Percentiles rank a stretch among this genome's conserved stretches.
phyloP scores from a whole-genome alignment of 345 rosid genomes.

The Acer saccharum region DNA sequence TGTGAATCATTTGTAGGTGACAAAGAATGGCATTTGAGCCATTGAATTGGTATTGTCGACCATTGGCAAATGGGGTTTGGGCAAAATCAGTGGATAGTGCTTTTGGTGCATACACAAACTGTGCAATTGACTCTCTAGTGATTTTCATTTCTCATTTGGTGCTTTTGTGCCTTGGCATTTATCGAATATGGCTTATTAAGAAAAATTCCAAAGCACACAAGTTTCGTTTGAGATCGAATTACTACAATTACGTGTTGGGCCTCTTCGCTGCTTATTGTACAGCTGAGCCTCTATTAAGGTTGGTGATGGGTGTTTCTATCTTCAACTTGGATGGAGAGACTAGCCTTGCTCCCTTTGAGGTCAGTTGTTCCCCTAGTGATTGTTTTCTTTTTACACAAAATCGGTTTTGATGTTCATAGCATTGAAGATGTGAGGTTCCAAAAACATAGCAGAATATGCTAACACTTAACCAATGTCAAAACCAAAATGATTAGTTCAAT shows the following conservation, averaged over 20 bases:
- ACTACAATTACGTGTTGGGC: constrained; percentile 58
- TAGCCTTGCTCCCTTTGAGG: constrained; percentile 83
- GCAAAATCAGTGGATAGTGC: constrained; percentile 53
- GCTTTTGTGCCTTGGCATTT: constrained; percentile 62
- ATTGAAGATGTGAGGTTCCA: not conserved
- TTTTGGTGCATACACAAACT: constrained; percentile 77
- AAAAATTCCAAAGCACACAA: constrained; percentile 53
- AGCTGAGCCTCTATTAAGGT: constrained; percentile 71
- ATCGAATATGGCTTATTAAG: constrained; percentile 69
- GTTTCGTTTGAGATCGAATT: constrained; percentile 63
- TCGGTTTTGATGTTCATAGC: constrained; percentile 3
- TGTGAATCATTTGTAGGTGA: not conserved
- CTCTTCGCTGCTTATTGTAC: constrained; percentile 63
- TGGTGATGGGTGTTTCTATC: constrained; percentile 64
- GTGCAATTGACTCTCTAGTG: constrained; percentile 68
- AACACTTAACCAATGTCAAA: not conserved
- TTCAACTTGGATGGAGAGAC: constrained; percentile 59
- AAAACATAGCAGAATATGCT: constrained; percentile 3
- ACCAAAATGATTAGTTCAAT: not conserved
- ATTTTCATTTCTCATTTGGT: constrained; percentile 65
- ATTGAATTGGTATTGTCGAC: constrained; percentile 78
- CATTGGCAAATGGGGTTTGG: constrained; percentile 70
- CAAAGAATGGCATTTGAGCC: constrained; percentile 54
- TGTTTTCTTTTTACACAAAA: not conserved
- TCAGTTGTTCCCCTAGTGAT: constrained; percentile 22